These are phyloP conservation scores for Pseudogymnoascus sp. DNA, from an alignment of 2,329 filamentous ascomycete species.

Conservation along the genomic window DNA sequence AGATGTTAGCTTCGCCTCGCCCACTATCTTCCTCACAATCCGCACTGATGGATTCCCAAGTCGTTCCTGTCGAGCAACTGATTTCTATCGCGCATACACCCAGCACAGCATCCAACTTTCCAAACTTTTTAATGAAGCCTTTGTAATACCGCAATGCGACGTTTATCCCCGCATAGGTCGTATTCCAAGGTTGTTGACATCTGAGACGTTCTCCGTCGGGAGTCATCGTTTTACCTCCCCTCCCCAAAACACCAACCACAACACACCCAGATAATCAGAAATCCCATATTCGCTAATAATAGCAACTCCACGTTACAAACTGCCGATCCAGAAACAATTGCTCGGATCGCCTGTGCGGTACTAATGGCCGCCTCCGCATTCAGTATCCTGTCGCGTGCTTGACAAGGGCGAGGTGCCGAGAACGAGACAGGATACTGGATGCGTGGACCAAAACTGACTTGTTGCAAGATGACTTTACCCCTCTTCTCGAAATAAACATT, in stretches of 20 bases:
- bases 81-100: no score
- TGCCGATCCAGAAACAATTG: neutral
- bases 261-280: neutral
- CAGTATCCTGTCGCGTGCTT: neutral
- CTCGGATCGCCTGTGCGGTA: neutral
- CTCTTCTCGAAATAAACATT: neutral
- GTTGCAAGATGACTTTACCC: neutral
- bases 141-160: no score
- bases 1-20: no score
- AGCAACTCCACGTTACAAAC: neutral
- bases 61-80: no score
- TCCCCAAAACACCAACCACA: neutral
- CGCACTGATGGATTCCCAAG: no score
- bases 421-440: no score
- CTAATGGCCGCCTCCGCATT: neutral
- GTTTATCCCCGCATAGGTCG: neutral
- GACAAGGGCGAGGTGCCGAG: neutral
- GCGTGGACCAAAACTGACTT: neutral
- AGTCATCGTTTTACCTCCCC: neutral
- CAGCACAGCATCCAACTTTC: no score
- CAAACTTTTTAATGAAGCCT: no score
- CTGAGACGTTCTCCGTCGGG: neutral
- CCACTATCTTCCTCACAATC: no score
- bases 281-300: neutral
- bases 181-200: neutral